Percentiles rank a stretch among this genome's conserved stretches.
These are phyloP conservation scores for Scalesia atractyloides DNA, from an alignment of 129 eudicot species.

Conservation along the genomic window DNA sequence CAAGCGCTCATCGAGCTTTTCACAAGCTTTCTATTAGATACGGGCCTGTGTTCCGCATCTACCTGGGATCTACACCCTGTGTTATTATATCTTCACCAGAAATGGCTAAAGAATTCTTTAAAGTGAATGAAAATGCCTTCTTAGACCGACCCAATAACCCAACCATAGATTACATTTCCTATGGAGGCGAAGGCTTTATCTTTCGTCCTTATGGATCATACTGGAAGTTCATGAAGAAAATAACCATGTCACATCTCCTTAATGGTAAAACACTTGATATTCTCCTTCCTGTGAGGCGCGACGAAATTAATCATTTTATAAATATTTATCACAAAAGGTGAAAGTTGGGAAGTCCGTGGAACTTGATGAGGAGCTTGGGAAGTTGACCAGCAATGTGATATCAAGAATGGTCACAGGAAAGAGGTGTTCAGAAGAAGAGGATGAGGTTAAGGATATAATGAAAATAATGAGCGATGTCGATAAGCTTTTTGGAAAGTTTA, in stretches of 20 bases:
- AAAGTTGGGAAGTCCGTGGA: neutral
- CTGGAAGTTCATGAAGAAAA: neutral
- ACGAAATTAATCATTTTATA: neutral
- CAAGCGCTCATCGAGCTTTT: neutral
- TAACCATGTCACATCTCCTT: neutral
- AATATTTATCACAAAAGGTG: neutral
- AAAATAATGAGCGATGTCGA: neutral
- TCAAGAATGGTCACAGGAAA: neutral
- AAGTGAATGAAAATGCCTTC: neutral
- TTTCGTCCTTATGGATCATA: constrained; percentile 2
- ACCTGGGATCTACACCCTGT: neutral
- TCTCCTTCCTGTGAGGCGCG: neutral
- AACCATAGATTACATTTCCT: neutral
- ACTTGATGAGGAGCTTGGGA: neutral
- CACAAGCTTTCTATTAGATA: neutral
- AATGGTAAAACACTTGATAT: neutral
- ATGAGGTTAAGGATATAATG: neutral
- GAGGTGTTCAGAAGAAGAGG: neutral
- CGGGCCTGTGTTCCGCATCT: neutral
- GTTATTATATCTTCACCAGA: neutral
- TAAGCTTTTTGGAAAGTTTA: neutral
- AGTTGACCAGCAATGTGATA: neutral
- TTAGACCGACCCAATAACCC: neutral
- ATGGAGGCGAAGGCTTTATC: constrained; percentile 1
- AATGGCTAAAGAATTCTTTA: neutral